These are phyloP conservation scores for Quercus rubra DNA, from an alignment of 306 rosid genomes.

Conservation along the genomic window DNA sequence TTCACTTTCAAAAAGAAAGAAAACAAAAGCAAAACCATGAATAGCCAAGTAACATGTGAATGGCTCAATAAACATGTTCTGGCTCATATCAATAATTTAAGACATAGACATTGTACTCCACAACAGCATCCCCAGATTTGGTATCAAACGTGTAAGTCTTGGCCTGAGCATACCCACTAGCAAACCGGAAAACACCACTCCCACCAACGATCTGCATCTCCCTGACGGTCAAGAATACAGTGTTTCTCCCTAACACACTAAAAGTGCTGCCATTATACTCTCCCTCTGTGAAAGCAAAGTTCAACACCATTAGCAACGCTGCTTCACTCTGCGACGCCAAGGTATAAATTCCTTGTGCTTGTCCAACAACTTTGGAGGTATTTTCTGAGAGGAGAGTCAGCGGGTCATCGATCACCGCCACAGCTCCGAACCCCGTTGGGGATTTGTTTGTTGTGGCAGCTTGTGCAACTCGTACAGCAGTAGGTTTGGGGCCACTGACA, in stretches of 20 bases:
- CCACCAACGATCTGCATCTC: conserved; percentile 27
- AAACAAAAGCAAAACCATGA: neutral
- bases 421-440: too few species aligned
- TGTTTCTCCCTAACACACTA: conserved; percentile 10
- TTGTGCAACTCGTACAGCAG: too few species aligned
- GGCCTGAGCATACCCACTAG: conserved; percentile 13
- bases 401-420: too few species aligned
- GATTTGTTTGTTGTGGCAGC: too few species aligned
- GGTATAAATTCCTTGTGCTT: conserved; percentile 25
- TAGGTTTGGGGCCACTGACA: too few species aligned
- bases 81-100: neutral
- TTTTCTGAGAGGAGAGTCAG: too few species aligned
- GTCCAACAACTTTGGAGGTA: conserved; percentile 36
- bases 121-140: neutral
- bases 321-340: conserved; percentile 4
- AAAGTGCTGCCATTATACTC: conserved; percentile 20
- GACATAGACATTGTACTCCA: conserved; percentile 21
- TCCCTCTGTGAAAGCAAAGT: conserved; percentile 8
- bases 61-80: conserved; percentile 9
- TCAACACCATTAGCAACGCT: conserved; percentile 10
- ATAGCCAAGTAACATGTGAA: neutral
- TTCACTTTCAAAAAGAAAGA: too few species aligned
- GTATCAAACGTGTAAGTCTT: neutral
- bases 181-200: conserved; percentile 24
- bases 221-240: neutral